Evolutionary conservation across 768 basidiomycete genomes (phyloP).

Genomic region (Lentinus brumalis): DNA sequence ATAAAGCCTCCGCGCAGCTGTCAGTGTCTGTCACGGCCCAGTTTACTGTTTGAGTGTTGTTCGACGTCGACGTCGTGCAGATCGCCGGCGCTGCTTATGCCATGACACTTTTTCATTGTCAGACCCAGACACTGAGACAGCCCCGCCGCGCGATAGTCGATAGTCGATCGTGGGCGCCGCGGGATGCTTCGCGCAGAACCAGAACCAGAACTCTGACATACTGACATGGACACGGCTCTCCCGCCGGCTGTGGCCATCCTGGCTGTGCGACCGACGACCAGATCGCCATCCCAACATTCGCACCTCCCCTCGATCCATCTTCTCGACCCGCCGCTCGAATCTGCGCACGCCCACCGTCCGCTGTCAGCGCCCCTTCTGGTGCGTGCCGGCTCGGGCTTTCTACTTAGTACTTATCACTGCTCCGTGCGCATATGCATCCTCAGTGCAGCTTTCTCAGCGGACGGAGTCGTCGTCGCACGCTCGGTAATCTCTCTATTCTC

Average conservation of each 20-base stretch:
- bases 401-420: too few relatives aligned
- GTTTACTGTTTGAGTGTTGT: neutral
- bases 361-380: too few relatives aligned
- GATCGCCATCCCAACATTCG: neutral
- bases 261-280: neutral
- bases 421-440: neutral
- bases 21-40: too few relatives aligned
- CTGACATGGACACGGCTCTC: too few relatives aligned
- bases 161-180: neutral
- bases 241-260: neutral
- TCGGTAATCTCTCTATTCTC: conserved; percentile 23
- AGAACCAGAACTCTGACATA: too few relatives aligned
- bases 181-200: too few relatives aligned
- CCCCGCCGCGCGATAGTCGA: neutral
- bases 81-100: neutral
- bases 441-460: neutral
- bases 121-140: neutral
- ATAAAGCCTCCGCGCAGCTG: too few relatives aligned
- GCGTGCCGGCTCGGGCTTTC: too few relatives aligned
- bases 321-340: neutral
- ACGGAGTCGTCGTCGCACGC: neutral
- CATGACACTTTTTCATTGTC: neutral
- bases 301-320: neutral
- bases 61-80: neutral
- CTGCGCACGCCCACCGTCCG: neutral